A percentile compares a stretch with the other conserved stretches of the same genome.
phyloP scores from a whole-genome alignment of 257 asterid genomes.

The Ophiorrhiza pumila region DNA sequence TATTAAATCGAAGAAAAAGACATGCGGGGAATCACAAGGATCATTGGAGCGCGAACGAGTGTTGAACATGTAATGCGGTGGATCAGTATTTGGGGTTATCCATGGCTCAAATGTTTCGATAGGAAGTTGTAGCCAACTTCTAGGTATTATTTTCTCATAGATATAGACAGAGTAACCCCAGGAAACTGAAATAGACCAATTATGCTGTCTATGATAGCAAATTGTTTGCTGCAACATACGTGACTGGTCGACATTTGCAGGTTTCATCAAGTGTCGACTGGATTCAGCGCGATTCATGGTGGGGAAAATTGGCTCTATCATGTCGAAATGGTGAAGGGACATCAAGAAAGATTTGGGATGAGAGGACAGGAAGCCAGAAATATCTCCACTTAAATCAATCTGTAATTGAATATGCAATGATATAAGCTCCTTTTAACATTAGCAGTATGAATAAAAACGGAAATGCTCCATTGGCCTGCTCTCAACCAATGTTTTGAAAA shows the following conservation, averaged over 20 bases:
- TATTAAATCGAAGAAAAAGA: constrained; percentile 40
- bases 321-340: constrained; percentile 76
- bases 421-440: too few relatives aligned
- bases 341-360: constrained; percentile 59
- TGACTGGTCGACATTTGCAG: constrained; percentile 59
- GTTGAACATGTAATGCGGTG: constrained; percentile 58
- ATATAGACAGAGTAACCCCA: constrained; percentile 80
- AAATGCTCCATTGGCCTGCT: too few relatives aligned
- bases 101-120: constrained; percentile 55
- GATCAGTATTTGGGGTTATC: constrained; percentile 22
- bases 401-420: background rate
- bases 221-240: constrained; percentile 71
- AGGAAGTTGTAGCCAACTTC: constrained; percentile 55
- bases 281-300: constrained; percentile 41
- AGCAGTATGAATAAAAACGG: too few relatives aligned
- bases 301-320: constrained; percentile 62
- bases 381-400: constrained; percentile 67
- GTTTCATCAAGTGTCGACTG: constrained; percentile 63
- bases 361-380: constrained; percentile 63
- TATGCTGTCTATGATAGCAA: constrained; percentile 44
- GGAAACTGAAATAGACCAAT: constrained; percentile 67
- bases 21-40: constrained; percentile 54
- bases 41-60: constrained; percentile 43
- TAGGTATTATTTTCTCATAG: constrained; percentile 50
- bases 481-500: too few relatives aligned